Base-by-base conservation (phyloP, 1,139 yeast species). In the Scheffersomyces segobiensis region DNA sequence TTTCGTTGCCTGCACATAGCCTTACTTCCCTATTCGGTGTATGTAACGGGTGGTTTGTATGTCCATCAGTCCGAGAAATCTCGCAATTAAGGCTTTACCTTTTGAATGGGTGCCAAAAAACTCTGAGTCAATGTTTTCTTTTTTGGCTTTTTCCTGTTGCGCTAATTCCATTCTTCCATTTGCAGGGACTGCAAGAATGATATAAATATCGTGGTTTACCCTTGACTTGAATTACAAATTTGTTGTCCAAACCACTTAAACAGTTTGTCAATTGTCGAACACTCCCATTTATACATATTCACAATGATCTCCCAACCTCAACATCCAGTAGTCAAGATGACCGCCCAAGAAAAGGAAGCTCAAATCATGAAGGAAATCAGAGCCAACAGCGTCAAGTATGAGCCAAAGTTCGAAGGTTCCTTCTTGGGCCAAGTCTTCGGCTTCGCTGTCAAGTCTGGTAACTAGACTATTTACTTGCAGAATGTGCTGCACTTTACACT, bases 301-400 rank as follows among this genome's bases (percentile, higher is more conserved):
- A 20, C 50, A 48, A 48, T 48, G 50, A 48, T 48, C 24, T 48
- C 50, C 50, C 50, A 48, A 48, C 55, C 55, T 51, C 58, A 56
- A 48, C 21, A 21, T 8, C 54, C 57, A 22, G 52, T 56, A 50
- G 52, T 55, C 53, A 59, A 58, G 50, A 61, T 61, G 60, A 59
- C 66, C 50, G 66, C 67, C 52, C 64, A 66, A 55, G 83, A 80
- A 69, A 80, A 80, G 71, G 84, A 80, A 73, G 83, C 82, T 62
- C 74, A 72, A 66, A 80, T 80, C 64, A 80, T 80, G 84, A 74
- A 73, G 59, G 83, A 80, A 63, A 80, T 80, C 63, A 78, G 81
- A 75, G 71, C 77, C 49, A 67, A 65, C 58, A 57, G 66, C 55
- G 71, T 68, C 55, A 76, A 73, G 65, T 79, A 65, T 69, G 82